Evolutionary conservation across 2,329 filamentous ascomycete genomes (phyloP).

Genomic region (Gyromitra esculenta): DNA sequence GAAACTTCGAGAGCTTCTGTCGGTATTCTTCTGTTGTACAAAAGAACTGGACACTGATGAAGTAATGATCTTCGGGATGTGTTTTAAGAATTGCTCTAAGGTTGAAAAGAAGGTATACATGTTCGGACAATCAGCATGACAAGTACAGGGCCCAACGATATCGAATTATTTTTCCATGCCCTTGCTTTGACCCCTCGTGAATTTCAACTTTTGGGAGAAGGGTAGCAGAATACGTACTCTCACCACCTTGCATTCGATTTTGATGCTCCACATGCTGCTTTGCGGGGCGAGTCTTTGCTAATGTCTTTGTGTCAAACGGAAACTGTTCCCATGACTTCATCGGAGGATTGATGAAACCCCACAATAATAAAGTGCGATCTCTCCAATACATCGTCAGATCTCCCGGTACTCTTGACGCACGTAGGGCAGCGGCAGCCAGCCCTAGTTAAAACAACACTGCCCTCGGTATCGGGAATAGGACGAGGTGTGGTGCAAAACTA

Average conservation of each 20-base stretch:
- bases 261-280: background rate
- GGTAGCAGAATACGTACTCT: no score
- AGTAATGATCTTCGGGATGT: background rate
- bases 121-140: background rate
- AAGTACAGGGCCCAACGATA: background rate
- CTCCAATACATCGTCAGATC: slow-evolving; percentile 25
- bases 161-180: background rate
- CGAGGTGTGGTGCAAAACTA: background rate
- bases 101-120: background rate
- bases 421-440: slow-evolving; percentile 7
- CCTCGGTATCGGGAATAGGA: slow-evolving; percentile 12
- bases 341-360: background rate
- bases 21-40: slow-evolving; percentile 14
- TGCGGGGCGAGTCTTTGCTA: background rate
- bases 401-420: background rate
- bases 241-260: background rate
- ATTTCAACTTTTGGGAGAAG: background rate
- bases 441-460: slow-evolving; percentile 9
- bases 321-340: background rate
- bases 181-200: background rate
- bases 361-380: slow-evolving; percentile 15
- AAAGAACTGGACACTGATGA: background rate
- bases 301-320: background rate
- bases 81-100: background rate
- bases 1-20: slow-evolving; percentile 24